These are phyloP conservation scores for Akanthomyces lecanii DNA, from an alignment of 2,329 filamentous ascomycete genomes.

Conservation along the genomic window DNA sequence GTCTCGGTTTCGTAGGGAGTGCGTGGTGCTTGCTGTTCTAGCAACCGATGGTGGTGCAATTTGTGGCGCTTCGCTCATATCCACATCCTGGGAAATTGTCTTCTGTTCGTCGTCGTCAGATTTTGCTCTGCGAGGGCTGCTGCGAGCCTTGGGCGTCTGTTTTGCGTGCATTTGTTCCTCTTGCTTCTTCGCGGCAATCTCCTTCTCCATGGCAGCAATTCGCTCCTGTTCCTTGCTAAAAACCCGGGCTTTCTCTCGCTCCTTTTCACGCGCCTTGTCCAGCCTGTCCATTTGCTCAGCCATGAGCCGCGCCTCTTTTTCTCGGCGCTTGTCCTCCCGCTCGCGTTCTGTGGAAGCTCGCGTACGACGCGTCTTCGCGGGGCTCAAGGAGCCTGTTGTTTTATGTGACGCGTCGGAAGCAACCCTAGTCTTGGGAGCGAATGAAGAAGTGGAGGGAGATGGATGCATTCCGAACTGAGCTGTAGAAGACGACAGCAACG, in stretches of 20 bases:
- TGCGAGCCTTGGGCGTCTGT: constrained; percentile 41
- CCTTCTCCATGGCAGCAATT: constrained; percentile 49
- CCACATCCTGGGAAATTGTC: constrained; percentile 41
- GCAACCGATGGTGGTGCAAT: constrained; percentile 58
- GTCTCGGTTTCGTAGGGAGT: constrained; percentile 47
- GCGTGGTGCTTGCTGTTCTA: constrained; percentile 47
- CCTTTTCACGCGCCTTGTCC: constrained; percentile 65
- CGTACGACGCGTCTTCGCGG: constrained; percentile 45
- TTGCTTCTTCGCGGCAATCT: constrained; percentile 50
- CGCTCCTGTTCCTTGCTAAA: constrained; percentile 56
- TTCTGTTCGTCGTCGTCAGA: constrained; percentile 31
- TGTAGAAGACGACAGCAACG: constrained; percentile 51
- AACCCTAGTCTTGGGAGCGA: constrained; percentile 29
- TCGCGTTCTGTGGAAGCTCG: constrained; percentile 58
- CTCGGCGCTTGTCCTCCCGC: constrained; percentile 60
- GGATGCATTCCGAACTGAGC: constrained; percentile 41
- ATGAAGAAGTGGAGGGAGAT: constrained; percentile 46
- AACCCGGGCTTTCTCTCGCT: constrained; percentile 61
- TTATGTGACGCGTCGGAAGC: constrained; percentile 21
- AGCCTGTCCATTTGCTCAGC: constrained; percentile 59
- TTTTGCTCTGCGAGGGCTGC: constrained; percentile 50
- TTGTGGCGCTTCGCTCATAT: constrained; percentile 54
- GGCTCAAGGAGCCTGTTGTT: constrained; percentile 33
- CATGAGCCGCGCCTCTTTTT: constrained; percentile 60
- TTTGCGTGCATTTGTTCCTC: constrained; percentile 40